Evolutionary conservation across 2,329 filamentous ascomycete genomes (phyloP).

Genomic region (Cladosporium phlei): DNA sequence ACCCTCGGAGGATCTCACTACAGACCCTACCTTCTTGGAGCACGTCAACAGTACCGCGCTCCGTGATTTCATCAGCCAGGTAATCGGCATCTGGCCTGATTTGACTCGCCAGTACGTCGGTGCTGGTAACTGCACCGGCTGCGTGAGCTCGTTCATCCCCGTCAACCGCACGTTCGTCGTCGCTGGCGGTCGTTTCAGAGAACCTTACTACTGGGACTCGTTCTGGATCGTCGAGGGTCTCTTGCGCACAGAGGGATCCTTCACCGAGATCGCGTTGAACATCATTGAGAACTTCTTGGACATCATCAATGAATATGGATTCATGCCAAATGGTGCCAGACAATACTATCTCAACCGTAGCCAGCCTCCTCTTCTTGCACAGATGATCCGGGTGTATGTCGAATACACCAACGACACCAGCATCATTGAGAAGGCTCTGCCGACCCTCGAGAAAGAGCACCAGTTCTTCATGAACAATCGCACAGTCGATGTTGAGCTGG

Average conservation of each 20-base stretch:
- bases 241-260: conserved; percentile 59
- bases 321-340: conserved; percentile 64
- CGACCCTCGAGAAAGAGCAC: conserved; percentile 60
- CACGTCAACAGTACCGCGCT: conserved; percentile 55
- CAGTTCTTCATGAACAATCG: conserved; percentile 60
- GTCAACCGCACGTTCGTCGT: conserved; percentile 66
- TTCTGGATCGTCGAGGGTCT: conserved; percentile 66
- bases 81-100: conserved; percentile 66
- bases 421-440: conserved; percentile 57
- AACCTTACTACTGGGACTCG: conserved; percentile 68
- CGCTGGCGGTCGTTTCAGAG: conserved; percentile 65
- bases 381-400: conserved; percentile 62
- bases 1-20: conserved; percentile 47
- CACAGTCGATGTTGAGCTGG: conserved; percentile 48
- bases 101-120: conserved; percentile 57
- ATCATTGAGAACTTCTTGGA: conserved; percentile 68
- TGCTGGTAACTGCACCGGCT: conserved; percentile 52
- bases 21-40: conserved; percentile 55
- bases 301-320: conserved; percentile 59
- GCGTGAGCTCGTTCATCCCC: conserved; percentile 62
- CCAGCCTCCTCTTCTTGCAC: conserved; percentile 58
- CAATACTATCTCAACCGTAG: conserved; percentile 65
- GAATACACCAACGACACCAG: conserved; percentile 60
- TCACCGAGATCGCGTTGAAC: conserved; percentile 59
- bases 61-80: conserved; percentile 56